Conservation (phyloP, 2,329 filamentous ascomycete species). For the Fusarium siculi region DNA sequence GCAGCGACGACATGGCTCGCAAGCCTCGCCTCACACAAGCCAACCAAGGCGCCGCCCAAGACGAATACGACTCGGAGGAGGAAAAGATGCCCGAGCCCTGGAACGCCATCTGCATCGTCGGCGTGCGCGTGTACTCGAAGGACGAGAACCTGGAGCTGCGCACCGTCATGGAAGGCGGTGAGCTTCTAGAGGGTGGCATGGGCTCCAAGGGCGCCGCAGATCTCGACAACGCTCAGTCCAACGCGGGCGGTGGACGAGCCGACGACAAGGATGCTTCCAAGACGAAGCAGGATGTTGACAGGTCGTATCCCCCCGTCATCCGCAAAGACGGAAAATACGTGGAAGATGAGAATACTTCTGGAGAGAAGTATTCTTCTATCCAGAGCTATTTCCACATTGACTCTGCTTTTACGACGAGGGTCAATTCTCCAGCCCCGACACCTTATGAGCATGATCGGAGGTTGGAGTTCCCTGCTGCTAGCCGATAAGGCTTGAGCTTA, state of each 20-base stretch:
- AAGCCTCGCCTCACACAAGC: conserved; percentile 58
- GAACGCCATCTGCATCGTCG: conserved; percentile 72
- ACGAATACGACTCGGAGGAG: conserved; percentile 65
- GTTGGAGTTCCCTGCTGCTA: conserved; percentile 29
- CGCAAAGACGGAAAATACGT: conserved; percentile 40
- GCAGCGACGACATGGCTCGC: conserved; percentile 66
- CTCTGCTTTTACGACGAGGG: conserved; percentile 43
- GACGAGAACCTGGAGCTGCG: conserved; percentile 64
- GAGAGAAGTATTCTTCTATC: conserved; percentile 40
- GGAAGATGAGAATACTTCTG: conserved; percentile 28
- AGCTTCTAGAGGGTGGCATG: conserved; percentile 65
- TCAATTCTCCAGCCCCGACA: conserved; percentile 48
- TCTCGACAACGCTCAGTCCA: conserved; percentile 66
- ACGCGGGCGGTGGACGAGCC: conserved; percentile 60
- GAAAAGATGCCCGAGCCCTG: conserved; percentile 67
- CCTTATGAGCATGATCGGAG: conserved; percentile 46
- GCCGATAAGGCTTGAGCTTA: not conserved
- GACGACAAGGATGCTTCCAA: conserved; percentile 21
- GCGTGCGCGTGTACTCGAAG: conserved; percentile 70
- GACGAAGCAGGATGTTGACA: conserved; percentile 5
- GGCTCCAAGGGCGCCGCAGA: conserved; percentile 66
- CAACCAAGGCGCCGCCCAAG: conserved; percentile 47
- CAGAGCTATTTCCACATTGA: conserved; percentile 45
- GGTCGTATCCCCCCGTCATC: conserved; percentile 40
- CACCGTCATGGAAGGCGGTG: conserved; percentile 66